Base-by-base conservation (phyloP, 768 basidiomycete genomes). In the Tricholomella constricta region DNA sequence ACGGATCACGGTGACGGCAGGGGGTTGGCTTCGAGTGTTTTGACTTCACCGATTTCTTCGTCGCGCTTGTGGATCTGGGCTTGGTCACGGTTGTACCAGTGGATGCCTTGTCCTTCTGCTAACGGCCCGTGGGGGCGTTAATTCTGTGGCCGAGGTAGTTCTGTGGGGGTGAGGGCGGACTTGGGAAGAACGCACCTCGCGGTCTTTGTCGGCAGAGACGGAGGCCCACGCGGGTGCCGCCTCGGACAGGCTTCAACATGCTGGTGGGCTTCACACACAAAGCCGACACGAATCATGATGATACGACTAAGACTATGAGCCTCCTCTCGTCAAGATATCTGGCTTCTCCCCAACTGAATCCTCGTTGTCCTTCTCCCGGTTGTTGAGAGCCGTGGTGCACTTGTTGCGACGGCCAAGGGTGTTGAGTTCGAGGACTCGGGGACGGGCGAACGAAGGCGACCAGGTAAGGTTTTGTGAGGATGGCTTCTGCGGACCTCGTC, bases 91-190 rank as follows among this genome's bases (percentile, higher is more conserved):
- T 75, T 82, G 66, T 96, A 98, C 95, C 95, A 98, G 63, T 96
- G 94, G 14, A 98, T 74, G 63, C 95, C 68, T 95, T 94, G 75
- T 94, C 93, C 73, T 95, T 95, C 72, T 97, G 95, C 95, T 95
- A 98, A 42, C 95, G 78, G 2, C 95, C 95, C 1, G 91, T 91
- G 0, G 95, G 95, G 2, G 95, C 95, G 64, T 95, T 95, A 72
- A 97, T 83, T 48, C 91, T 91, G 67, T 96, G 92, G 5, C 95
- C 95, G 2, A 98, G 84, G 69, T 98, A 98, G 72, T 97, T 88
- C 88, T 98, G 64, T 26, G 56, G 40, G n/a, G 42, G 52, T 27
- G 25, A 11, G 17, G 10, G 38, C 12, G 35, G 22, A 29, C 25
- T 31, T 72, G 45, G 34, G 20, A 26, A 19, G 37, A 6, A 48